phyloP scores from a whole-genome alignment of 129 eudicot species.

The Chrysanthemum lavandulifolium region DNA sequence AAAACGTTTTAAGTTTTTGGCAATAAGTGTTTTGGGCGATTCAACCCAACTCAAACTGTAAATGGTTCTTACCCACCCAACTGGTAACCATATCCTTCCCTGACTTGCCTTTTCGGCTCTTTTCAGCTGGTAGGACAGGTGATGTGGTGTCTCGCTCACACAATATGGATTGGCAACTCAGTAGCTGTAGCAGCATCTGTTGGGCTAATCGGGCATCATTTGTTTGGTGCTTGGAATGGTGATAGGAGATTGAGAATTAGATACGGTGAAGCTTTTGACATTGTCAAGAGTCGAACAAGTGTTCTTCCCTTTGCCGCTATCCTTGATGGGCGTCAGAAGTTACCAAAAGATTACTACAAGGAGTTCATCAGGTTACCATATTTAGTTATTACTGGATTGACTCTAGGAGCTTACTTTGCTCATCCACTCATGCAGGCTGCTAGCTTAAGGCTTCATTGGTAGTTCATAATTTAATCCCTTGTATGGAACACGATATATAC shows the following conservation, averaged over 20 bases:
- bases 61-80: background rate
- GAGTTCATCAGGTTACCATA: slow-evolving; percentile 92
- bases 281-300: slow-evolving; percentile 78
- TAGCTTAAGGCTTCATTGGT: slow-evolving; percentile 93
- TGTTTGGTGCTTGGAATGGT: slow-evolving; percentile 98
- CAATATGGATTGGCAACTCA: slow-evolving; percentile 93
- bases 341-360: slow-evolving; percentile 78
- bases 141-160: slow-evolving; percentile 97
- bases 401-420: slow-evolving; percentile 88
- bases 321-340: slow-evolving; percentile 88
- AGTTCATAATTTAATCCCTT: slow-evolving; percentile 20
- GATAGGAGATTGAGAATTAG: slow-evolving; percentile 76
- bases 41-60: too few relatives aligned
- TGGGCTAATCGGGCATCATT: slow-evolving; percentile 91
- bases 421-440: slow-evolving; percentile 99
- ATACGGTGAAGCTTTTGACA: slow-evolving; percentile 80
- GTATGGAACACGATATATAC: slow-evolving; percentile 11
- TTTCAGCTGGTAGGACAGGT: slow-evolving; percentile 95
- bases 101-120: background rate
- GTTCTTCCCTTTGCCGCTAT: slow-evolving; percentile 90
- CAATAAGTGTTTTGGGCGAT: too few relatives aligned
- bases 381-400: slow-evolving; percentile 65
- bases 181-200: slow-evolving; percentile 89
- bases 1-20: background rate
- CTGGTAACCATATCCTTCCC: background rate